These are phyloP conservation scores for Clonostachys byssicola DNA, from an alignment of 2,329 filamentous ascomycete species.

Conservation along the genomic window DNA sequence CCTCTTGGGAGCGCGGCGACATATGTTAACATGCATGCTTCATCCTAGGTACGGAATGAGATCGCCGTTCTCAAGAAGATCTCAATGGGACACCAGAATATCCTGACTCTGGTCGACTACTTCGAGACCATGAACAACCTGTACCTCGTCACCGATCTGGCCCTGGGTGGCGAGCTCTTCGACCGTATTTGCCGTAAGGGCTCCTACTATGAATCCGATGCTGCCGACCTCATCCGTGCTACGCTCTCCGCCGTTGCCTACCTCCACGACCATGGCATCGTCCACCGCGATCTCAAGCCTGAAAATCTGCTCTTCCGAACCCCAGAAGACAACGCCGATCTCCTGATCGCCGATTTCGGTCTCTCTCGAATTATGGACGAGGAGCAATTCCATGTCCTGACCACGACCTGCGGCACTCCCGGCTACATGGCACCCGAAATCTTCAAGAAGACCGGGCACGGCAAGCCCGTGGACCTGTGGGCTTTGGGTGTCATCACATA, in stretches of 20 bases:
- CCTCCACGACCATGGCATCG: constrained; percentile 96
- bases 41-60: constrained; percentile 80
- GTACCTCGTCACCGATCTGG: constrained; percentile 95
- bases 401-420: constrained; percentile 94
- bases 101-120: constrained; percentile 95
- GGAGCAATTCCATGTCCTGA: constrained; percentile 95
- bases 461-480: constrained; percentile 98
- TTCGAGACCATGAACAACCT: constrained; percentile 99
- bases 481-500: constrained; percentile 98
- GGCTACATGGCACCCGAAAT: constrained; percentile 99
- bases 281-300: constrained; percentile 95
- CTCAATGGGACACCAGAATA: constrained; percentile 99
- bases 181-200: constrained; percentile 98
- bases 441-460: constrained; percentile 97
- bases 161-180: constrained; percentile 93
- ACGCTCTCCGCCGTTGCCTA: constrained; percentile 97
- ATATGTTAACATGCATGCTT: no score
- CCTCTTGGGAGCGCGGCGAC: background rate
- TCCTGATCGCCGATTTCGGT: constrained; percentile 96
- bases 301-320: constrained; percentile 97
- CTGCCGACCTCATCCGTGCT: constrained; percentile 89
- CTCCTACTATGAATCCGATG: constrained; percentile 96
- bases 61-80: constrained; percentile 96
- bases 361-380: constrained; percentile 98
- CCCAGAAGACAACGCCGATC: constrained; percentile 94